Evolutionary conservation across 306 rosid genomes (phyloP).

Genomic region (Hippophae gyantsensis): DNA sequence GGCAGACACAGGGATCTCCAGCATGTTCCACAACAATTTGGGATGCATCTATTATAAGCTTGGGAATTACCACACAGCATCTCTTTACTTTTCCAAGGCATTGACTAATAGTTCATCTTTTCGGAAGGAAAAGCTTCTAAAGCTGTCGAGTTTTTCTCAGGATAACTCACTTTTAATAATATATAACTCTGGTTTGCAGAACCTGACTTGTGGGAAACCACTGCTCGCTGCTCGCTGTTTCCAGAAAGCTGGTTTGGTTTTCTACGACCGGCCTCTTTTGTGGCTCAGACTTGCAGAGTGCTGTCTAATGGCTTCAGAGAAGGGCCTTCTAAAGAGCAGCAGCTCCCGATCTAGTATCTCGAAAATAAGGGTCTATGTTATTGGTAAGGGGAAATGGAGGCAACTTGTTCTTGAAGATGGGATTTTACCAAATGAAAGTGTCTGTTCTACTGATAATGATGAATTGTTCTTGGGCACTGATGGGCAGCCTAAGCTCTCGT

Average conservation of each 20-base stretch:
- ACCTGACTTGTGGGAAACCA: constrained; percentile 88
- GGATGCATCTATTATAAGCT: constrained; percentile 96
- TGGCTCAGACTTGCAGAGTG: constrained; percentile 98
- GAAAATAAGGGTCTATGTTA: constrained; percentile 58
- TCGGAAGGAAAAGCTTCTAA: constrained; percentile 66
- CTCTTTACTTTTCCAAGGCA: constrained; percentile 83
- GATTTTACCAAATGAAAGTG: constrained; percentile 38
- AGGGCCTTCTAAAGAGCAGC: constrained; percentile 48
- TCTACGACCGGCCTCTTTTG: constrained; percentile 74
- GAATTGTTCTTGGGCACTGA: constrained; percentile 40
- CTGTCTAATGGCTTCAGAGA: constrained; percentile 91
- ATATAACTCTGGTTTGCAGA: constrained; percentile 87
- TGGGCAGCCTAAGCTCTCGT: constrained; percentile 59
- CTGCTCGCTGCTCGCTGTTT: constrained; percentile 84
- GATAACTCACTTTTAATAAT: constrained; percentile 72
- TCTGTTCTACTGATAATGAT: constrained; percentile 31
- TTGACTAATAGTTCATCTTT: constrained; percentile 59
- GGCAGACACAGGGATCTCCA: constrained; percentile 56
- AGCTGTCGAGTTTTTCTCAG: constrained; percentile 62
- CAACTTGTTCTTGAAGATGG: constrained; percentile 69
- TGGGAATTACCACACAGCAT: constrained; percentile 81
- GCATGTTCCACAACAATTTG: constrained; percentile 82
- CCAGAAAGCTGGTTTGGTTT: constrained; percentile 77
- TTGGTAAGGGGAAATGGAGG: constrained; percentile 94
- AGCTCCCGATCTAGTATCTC: constrained; percentile 36